Base-by-base conservation (phyloP, 75 land plant genomes). In the Selaginella tamariscina region DNA sequence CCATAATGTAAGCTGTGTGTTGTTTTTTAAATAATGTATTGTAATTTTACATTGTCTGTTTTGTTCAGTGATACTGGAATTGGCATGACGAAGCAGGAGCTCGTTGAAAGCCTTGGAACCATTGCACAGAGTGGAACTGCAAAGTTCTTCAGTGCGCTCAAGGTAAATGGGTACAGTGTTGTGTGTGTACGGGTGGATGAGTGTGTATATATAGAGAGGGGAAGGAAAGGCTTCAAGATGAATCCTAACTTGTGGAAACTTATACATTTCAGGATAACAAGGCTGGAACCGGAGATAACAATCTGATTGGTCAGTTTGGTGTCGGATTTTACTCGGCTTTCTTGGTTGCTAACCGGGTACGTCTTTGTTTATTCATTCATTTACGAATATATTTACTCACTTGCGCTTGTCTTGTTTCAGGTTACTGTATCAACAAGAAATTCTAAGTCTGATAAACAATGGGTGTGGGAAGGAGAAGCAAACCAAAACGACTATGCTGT, bases 91-190 rank as follows among this genome's bases (percentile, higher is more conserved):
- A 78, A 77, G 23, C 85, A 95, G 74, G 99, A 95, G 55, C 84
- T 95, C 56, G 82, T 91, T 55, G 86, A 86, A 22, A 91, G 91
- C 64, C 81, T 95, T 44, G 99, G 99, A 62, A 95, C 99, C 29
- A 95, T 95, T 78, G 99, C 99, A 30, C 87, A 95, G 65, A 95
- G 99, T 91, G 99, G 99, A 64, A 95, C 99, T 67, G 97, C 99
- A 8, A 95, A 95, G 79, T 95, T 95, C 68, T 68, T 95, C 65
- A 82, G 90, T 57, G 92, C 99, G 18, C 8, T 95, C 70, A 95
- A 88, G 99, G 99, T 91, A 67, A 8, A 54, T 31, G 33, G 1
- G 64, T 30, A 1, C 32, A 33, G n/a, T 8, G 60, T 1, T 0
- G 20, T 1, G 22, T 30, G 1, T 2, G 32, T 29, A 64, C 56